Evolutionary conservation across 306 rosid genomes (phyloP).

Genomic region (Cicer arietinum): DNA sequence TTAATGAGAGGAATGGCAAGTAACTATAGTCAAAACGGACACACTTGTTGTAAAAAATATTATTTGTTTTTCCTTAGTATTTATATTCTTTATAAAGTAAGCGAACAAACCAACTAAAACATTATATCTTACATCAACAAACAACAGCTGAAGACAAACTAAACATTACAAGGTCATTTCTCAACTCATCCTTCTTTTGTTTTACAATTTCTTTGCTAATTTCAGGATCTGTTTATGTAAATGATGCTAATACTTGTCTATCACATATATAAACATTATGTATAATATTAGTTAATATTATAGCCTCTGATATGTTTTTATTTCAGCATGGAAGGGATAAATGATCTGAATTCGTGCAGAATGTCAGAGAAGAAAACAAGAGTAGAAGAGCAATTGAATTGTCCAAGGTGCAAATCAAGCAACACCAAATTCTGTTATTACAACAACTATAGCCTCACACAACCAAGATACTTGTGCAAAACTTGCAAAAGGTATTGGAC

Average conservation of each 20-base stretch:
- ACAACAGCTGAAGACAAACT: conserved; percentile 57
- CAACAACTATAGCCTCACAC: conserved; percentile 88
- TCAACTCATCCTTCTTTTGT: conserved; percentile 58
- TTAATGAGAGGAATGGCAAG: conserved; percentile 32
- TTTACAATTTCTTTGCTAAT: no score
- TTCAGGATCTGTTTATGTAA: no score
- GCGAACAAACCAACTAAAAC: conserved; percentile 72
- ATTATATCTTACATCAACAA: conserved; percentile 67
- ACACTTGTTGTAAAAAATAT: conserved; percentile 16
- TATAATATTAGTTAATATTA: no score
- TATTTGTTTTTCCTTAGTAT: conserved; percentile 38
- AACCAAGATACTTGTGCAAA: conserved; percentile 88
- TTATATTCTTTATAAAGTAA: conserved; percentile 50
- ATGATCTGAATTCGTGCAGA: no score
- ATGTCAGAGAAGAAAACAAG: conserved; percentile 54
- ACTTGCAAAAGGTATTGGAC: conserved; percentile 94
- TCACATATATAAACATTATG: no score
- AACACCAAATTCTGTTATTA: conserved; percentile 90
- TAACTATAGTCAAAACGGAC: conserved; percentile 66
- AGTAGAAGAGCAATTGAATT: conserved; percentile 66
- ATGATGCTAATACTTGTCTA: no score
- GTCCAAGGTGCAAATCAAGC: conserved; percentile 83
- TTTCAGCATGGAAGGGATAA: no score
- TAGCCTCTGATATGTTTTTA: no score
- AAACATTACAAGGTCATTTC: conserved; percentile 49